Base-by-base conservation (phyloP, 2,329 filamentous ascomycete species). In the Ceratocystis albifundus region DNA sequence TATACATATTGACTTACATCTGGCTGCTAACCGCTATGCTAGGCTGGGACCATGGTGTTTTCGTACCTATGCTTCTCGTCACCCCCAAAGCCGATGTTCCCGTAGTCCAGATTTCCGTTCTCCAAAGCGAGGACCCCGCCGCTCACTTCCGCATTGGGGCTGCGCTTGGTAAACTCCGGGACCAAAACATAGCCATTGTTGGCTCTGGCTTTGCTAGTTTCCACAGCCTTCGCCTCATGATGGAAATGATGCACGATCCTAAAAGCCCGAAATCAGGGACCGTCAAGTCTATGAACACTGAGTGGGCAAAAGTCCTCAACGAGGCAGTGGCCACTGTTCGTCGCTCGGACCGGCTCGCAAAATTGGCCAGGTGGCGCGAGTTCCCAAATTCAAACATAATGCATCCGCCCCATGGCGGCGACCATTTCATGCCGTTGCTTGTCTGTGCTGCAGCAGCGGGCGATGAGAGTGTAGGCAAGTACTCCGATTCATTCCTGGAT, bases 11-110 rank as follows among this genome's bases (percentile, higher is more conserved):
- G 30, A 1, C 32, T 59, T 5, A n/a, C 4, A 8, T 17, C 15
- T 10, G 30, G 41, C 10, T 57, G 10, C 44, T 25, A 17, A 61
- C 25, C 20, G 5, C 32, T 44, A 10, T 36, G 10, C 17, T 12
- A 64, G 75, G 79, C 67, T 85, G 82, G 82, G 82, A 85, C 71
- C 83, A 85, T 71, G 83, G 82, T 74, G 81, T 85, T 67, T 85
- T 84, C 72, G 73, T 85, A 30, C 82, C 82, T 5, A 75, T 85
- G 74, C 76, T 79, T 59, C 80, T 85, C 55, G 78, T 82, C 70
- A 73, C 80, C 66, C 82, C 83, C 22, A 70, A 74, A 53, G 82
- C 81, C 69, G 74, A 77, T 66, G 71, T 82, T 1, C 82, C 83
- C 61, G 76, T 85, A 36, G 75, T 85, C n/a, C 82, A 84, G 71